phyloP scores from a whole-genome alignment of 2,329 filamentous ascomycete genomes.

The Cercospora sesami region DNA sequence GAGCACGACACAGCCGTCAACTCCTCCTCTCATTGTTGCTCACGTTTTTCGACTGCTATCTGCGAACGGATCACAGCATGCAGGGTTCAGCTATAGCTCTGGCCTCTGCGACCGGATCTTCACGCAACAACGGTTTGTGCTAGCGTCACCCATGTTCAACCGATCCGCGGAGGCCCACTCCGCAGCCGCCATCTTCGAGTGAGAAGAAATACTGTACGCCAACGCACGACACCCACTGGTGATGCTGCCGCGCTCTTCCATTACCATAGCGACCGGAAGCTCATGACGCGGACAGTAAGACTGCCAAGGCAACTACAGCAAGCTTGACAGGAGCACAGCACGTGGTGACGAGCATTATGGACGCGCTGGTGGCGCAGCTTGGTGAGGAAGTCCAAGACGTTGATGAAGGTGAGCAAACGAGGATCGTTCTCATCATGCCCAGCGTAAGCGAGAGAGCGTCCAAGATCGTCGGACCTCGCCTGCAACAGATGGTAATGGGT shows the following conservation, averaged over 20 bases:
- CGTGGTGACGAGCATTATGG: conserved; percentile 10
- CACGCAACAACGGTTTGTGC: not conserved
- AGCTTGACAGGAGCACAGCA: not conserved
- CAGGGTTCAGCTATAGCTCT: not conserved
- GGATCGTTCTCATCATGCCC: not conserved
- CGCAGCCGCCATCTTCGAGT: not conserved
- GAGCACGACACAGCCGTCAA: not conserved
- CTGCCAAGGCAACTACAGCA: not conserved
- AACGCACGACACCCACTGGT: not conserved
- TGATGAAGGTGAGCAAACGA: conserved; percentile 28
- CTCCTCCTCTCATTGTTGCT: not conserved
- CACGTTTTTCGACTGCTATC: not conserved
- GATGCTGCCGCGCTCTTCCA: not conserved
- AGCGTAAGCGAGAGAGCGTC: not conserved
- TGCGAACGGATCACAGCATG: not conserved
- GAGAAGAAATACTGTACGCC: not conserved
- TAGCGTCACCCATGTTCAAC: not conserved
- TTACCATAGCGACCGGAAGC: not conserved
- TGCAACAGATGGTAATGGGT: conserved; percentile 18
- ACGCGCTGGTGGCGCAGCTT: conserved; percentile 21
- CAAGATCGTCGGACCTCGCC: not conserved
- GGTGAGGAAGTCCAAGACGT: conserved; percentile 26
- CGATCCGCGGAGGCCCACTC: not conserved
- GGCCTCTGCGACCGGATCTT: not conserved
- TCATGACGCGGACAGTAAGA: not conserved